Evolutionary conservation across 2,329 filamentous ascomycete genomes (phyloP), one percentile per base, ranked within the genome.

Genomic region (Ophiostoma triangulosporum): DNA sequence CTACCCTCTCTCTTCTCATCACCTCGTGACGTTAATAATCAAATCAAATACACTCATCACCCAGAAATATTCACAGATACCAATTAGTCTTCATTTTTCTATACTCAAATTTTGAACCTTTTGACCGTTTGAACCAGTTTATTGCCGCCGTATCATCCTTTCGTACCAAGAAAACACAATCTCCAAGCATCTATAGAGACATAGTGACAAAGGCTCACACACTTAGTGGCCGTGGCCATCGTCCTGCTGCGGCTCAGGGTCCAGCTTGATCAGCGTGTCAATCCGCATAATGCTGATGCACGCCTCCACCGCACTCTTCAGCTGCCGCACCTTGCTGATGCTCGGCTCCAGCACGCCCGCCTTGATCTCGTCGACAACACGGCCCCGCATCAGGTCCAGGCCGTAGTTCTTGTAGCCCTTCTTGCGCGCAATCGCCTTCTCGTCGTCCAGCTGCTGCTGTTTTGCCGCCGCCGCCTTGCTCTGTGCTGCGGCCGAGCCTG

Each of bases 331-430:
- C 78, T 98, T 98, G 79, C 91, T 96, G 75, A 98, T 89, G 70
- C 86, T 95, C 31, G 93, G 93, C 75, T 98, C 93, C 65, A 98
- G 70, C 57, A 98, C 90, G 65, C 93, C 93, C 12, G 88, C 83
- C 78, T 97, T 97, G 64, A 98, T 75, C 73, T 88, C 83, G 69
- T 98, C 93, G 53, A 90, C 84, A 55, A 97, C 88, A 68, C 88
- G 91, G 61, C 93, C 93, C 68, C 86, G 89, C 54, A 76, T 76
- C 63, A 98, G 74, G 69, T 98, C 94, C 55, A 98, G 75, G 50
- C 93, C 93, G 69, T 98, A 98, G 77, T 98, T 98, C 74, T 91
- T 93, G 77, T 97, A 98, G 63, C 86, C 87, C 81, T 95, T 96
- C 73, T 91, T 93, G 70, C 88, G 88, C 49, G 89, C 88, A 55